Conservation (phyloP, 345 rosid genomes). For the Acer yangbiense region DNA sequence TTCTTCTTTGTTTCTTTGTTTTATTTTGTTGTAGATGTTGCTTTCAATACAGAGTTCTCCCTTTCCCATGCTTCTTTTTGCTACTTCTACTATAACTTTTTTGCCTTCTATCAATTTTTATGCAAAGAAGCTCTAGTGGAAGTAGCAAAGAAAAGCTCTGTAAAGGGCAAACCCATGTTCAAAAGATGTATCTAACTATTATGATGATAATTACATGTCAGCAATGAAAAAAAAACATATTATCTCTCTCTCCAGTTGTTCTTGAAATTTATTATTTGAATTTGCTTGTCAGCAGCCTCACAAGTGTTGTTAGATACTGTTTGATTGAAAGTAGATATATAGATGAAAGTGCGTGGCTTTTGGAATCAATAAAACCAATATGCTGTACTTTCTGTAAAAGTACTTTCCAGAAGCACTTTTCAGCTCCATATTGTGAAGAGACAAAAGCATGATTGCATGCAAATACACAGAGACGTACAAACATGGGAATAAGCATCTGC, state of each 20-base stretch:
- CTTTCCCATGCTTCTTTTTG: slow-evolving; percentile 86
- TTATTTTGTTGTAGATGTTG: background rate
- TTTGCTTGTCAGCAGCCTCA: background rate
- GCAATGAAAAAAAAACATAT: background rate
- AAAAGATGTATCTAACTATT: slow-evolving; percentile 7
- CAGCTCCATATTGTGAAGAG: background rate
- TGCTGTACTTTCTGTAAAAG: too few relatives aligned
- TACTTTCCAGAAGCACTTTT: background rate
- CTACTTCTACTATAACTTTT: slow-evolving; percentile 78
- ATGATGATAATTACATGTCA: background rate
- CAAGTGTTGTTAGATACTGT: background rate
- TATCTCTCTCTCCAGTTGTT: background rate
- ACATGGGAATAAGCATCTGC: too few relatives aligned
- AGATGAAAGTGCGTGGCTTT: too few relatives aligned
- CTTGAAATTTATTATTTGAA: background rate
- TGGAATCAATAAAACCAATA: too few relatives aligned
- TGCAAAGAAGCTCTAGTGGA: slow-evolving; percentile 83
- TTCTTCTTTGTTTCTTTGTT: background rate
- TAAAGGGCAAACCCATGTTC: slow-evolving; percentile 40
- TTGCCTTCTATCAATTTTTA: slow-evolving; percentile 35
- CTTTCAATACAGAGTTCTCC: slow-evolving; percentile 23
- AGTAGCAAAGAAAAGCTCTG: slow-evolving; percentile 99
- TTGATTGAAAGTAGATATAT: background rate
- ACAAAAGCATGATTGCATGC: background rate
- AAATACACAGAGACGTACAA: too few relatives aligned